A percentile compares a stretch with the other conserved stretches of the same genome.
phyloP scores from a whole-genome alignment of 2,329 filamentous ascomycete species.

The Nemania sp. region DNA sequence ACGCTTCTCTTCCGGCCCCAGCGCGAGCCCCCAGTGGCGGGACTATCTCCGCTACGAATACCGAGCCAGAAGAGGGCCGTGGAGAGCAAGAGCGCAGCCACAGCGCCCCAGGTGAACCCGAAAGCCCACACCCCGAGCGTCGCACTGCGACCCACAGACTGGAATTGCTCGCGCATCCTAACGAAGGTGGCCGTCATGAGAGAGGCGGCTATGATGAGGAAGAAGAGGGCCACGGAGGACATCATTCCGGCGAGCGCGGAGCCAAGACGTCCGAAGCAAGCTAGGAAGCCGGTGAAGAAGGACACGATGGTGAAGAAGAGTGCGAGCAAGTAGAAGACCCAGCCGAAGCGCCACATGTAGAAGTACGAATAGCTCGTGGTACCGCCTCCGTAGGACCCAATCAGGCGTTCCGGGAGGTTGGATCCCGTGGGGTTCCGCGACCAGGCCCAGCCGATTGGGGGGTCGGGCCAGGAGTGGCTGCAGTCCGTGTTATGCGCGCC shows the following conservation, averaged over 20 bases:
- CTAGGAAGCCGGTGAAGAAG: conserved; percentile 75
- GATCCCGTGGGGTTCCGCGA: conserved; percentile 58
- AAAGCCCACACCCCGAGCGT: conserved; percentile 75
- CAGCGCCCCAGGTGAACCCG: conserved; percentile 81
- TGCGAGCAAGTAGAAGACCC: conserved; percentile 88
- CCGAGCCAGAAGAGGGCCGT: conserved; percentile 75
- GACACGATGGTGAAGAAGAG: conserved; percentile 80
- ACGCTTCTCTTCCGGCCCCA: conserved; percentile 64
- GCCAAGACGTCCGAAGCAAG: conserved; percentile 77
- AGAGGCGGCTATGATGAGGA: conserved; percentile 73
- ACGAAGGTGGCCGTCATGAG: conserved; percentile 81
- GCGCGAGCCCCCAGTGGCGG: conserved; percentile 56
- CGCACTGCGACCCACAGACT: conserved; percentile 65
- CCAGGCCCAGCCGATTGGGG: conserved; percentile 80
- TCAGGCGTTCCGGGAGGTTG: conserved; percentile 56
- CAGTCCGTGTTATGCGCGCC: conserved; percentile 74
- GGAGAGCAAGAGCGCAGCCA: conserved; percentile 74
- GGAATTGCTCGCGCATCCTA: conserved; percentile 75
- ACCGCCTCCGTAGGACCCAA: conserved; percentile 64
- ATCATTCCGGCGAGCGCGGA: conserved; percentile 73
- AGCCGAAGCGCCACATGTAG: conserved; percentile 91
- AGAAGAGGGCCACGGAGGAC: conserved; percentile 72
- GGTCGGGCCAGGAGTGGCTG: conserved; percentile 68
- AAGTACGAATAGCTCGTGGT: conserved; percentile 75
- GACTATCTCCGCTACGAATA: conserved; percentile 60